Evolutionary conservation across 495 filamentous ascomycete species (phyloP).

Genomic region (Penicillium herquei): DNA sequence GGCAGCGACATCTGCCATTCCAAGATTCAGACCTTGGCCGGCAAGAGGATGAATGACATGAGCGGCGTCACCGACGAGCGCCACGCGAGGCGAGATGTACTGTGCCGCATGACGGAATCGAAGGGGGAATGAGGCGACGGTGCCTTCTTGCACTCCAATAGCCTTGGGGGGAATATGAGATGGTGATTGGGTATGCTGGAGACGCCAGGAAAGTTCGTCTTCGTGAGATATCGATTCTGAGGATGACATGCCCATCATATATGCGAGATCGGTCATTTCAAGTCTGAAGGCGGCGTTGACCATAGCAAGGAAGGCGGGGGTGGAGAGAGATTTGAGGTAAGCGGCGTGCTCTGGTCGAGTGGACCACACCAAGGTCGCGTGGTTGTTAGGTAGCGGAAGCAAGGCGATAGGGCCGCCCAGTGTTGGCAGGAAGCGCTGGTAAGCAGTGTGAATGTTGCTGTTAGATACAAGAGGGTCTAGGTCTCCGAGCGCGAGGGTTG

Average conservation of each 20-base stretch:
- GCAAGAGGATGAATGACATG: slow-evolving; percentile 94
- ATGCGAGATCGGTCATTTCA: slow-evolving; percentile 71
- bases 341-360: slow-evolving; percentile 77
- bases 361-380: slow-evolving; percentile 88
- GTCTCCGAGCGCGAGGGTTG: slow-evolving; percentile 72
- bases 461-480: slow-evolving; percentile 26
- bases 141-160: slow-evolving; percentile 70
- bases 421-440: slow-evolving; percentile 91
- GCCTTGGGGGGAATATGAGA: slow-evolving; percentile 56
- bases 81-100: slow-evolving; percentile 84
- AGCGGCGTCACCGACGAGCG: slow-evolving; percentile 89
- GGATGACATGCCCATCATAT: slow-evolving; percentile 63
- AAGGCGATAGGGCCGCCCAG: slow-evolving; percentile 79
- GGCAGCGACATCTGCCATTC: slow-evolving; percentile 79
- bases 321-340: slow-evolving; percentile 70
- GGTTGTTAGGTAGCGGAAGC: slow-evolving; percentile 80
- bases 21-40: slow-evolving; percentile 93
- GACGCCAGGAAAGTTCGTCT: slow-evolving; percentile 78
- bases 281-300: slow-evolving; percentile 94
- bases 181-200: slow-evolving; percentile 60
- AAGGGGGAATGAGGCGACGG: slow-evolving; percentile 86
- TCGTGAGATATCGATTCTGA: slow-evolving; percentile 48
- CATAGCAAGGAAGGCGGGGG: slow-evolving; percentile 75
- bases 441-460: slow-evolving; percentile 65
- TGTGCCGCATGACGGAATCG: slow-evolving; percentile 87